Percentiles rank a stretch among this genome's conserved stretches.
phyloP scores from a whole-genome alignment of 106 monocot genomes.

The Hemerocallis citrina region DNA sequence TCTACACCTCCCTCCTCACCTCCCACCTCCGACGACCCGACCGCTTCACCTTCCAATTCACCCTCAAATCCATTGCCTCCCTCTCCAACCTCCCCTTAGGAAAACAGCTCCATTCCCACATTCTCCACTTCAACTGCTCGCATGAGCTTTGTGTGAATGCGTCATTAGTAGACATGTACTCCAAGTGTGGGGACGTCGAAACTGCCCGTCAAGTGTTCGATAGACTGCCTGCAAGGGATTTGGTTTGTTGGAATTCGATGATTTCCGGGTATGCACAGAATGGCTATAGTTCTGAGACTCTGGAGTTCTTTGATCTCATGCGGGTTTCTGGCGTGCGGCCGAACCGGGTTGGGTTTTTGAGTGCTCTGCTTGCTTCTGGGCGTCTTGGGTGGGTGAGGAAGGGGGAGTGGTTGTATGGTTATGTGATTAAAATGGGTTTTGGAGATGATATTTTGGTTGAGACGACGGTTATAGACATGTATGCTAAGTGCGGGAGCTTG shows the following conservation, averaged over 20 bases:
- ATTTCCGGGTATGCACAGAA: conserved; percentile 59
- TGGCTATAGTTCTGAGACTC: conserved; percentile 19
- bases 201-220: conserved; percentile 46
- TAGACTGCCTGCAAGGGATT: conserved; percentile 22
- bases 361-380: conserved; percentile 29
- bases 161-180: conserved; percentile 49
- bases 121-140: conserved; percentile 9
- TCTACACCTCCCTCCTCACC: conserved; percentile 21
- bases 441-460: conserved; percentile 23
- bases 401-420: conserved; percentile 31
- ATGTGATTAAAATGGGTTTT: conserved; percentile 25
- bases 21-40: conserved; percentile 25
- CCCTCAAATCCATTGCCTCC: conserved; percentile 36
- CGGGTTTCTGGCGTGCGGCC: conserved; percentile 5
- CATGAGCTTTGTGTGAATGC: conserved; percentile 29
- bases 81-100: conserved; percentile 21
- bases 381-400: conserved; percentile 28
- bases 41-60: conserved; percentile 50
- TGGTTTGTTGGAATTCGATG: conserved; percentile 59
- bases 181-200: conserved; percentile 32
- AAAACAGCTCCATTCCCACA: conserved; percentile 26
- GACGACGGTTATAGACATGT: conserved; percentile 50
- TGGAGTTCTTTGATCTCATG: conserved; percentile 44
- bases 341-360: conserved; percentile 35
- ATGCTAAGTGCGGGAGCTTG: conserved; percentile 54